Evolutionary conservation across 768 basidiomycete genomes (phyloP).

Genomic region (Serendipita vermifera): DNA sequence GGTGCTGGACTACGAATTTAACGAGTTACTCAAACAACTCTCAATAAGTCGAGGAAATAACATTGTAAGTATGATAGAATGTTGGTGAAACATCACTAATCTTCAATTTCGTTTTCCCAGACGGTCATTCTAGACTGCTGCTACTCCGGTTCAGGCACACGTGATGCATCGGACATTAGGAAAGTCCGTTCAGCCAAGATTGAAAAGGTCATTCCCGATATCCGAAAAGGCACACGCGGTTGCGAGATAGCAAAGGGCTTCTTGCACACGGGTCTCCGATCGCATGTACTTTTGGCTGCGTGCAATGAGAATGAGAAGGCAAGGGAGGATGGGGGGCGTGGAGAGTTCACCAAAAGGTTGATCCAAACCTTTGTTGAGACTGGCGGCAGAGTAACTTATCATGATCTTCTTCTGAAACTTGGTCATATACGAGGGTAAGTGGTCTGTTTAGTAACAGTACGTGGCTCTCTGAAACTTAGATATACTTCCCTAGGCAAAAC

Average conservation of each 20-base stretch:
- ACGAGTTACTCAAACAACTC: constrained; percentile 47
- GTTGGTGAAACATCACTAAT: background rate
- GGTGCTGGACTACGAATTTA: constrained; percentile 53
- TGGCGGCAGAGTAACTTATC: constrained; percentile 35
- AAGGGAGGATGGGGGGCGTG: constrained; percentile 48
- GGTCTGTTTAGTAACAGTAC: background rate
- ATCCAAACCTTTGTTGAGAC: constrained; percentile 41
- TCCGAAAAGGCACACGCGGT: constrained; percentile 33
- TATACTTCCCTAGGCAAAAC: too few relatives aligned
- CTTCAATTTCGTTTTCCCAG: constrained; percentile 20
- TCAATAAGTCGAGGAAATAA: constrained; percentile 51
- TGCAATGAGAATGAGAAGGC: constrained; percentile 43
- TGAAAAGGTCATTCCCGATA: constrained; percentile 42
- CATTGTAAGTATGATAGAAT: constrained; percentile 29
- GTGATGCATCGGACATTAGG: constrained; percentile 43
- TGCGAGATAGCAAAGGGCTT: constrained; percentile 29
- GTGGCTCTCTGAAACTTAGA: background rate
- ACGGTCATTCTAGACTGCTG: constrained; percentile 54
- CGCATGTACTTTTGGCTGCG: constrained; percentile 46
- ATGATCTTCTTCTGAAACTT: constrained; percentile 41
- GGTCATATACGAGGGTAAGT: constrained; percentile 23
- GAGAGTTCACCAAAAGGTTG: constrained; percentile 46
- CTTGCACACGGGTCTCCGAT: constrained; percentile 32
- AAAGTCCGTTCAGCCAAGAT: constrained; percentile 40
- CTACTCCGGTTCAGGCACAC: constrained; percentile 35